Percentiles rank a stretch among this genome's conserved stretches.
Conservation (phyloP, 371 early-diverging fungal genomes). For the Mucor velutinosus region DNA sequence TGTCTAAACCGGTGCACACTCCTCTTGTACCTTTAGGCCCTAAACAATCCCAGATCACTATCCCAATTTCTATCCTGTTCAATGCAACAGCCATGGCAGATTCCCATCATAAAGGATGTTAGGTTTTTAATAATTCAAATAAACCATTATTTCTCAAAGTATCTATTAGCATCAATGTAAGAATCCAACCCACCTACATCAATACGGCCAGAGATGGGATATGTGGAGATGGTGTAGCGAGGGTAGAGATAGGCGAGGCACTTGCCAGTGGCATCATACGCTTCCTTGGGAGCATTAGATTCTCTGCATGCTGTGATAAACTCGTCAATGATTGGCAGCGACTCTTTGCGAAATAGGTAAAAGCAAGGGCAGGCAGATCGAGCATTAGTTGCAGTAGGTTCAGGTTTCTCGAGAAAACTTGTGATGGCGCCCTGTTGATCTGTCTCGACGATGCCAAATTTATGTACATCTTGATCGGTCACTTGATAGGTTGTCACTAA, state of each 20-base stretch:
- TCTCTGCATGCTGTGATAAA: constrained; percentile 45
- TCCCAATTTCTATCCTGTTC: constrained; percentile 8
- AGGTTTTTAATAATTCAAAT: not conserved
- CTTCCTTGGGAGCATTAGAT: constrained; percentile 38
- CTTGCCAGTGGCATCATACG: constrained; percentile 65
- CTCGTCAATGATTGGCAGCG: constrained; percentile 37
- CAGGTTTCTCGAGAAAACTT: constrained; percentile 62
- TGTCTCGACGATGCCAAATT: constrained; percentile 61
- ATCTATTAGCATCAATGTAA: constrained; percentile 56
- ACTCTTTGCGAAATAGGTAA: constrained; percentile 43
- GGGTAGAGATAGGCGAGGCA: constrained; percentile 55
- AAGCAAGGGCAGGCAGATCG: constrained; percentile 68
- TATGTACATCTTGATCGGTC: constrained; percentile 44
- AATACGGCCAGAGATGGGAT: constrained; percentile 57
- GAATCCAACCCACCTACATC: constrained; percentile 64
- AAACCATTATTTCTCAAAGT: constrained; percentile 29
- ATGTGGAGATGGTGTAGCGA: constrained; percentile 42
- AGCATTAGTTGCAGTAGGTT: constrained; percentile 41
- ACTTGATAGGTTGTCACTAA: constrained; percentile 55
- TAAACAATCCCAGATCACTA: not conserved
- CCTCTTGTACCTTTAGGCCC: constrained; percentile 7
- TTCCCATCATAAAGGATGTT: constrained; percentile 12
- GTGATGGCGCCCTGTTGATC: constrained; percentile 36
- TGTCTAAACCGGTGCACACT: not conserved
- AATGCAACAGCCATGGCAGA: constrained; percentile 6